Conservation (phyloP, 2,329 filamentous ascomycete genomes). For the Hypoxylon sp. region DNA sequence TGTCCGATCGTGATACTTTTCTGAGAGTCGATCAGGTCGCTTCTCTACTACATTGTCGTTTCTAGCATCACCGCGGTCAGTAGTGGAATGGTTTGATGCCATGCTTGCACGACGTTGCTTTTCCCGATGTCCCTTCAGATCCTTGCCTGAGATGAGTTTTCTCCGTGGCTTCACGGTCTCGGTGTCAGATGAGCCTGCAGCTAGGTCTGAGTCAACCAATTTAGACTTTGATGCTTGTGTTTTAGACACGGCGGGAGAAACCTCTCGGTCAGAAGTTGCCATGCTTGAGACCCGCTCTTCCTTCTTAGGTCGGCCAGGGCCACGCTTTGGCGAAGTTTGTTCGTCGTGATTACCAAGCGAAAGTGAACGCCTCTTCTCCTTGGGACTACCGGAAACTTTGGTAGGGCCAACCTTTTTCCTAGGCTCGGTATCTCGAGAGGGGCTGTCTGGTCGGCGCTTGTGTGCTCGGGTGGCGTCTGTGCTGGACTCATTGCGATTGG, state of each 20-base stretch:
- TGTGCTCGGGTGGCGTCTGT: constrained; percentile 58
- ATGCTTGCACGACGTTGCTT: constrained; percentile 71
- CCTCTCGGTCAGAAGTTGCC: constrained; percentile 66
- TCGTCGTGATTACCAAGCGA: constrained; percentile 63
- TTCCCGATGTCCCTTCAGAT: constrained; percentile 70
- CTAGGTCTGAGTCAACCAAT: constrained; percentile 67
- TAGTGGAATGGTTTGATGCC: constrained; percentile 67
- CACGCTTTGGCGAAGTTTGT: constrained; percentile 63
- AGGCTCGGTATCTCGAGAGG: constrained; percentile 60
- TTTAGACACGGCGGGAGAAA: constrained; percentile 64
- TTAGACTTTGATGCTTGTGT: constrained; percentile 62
- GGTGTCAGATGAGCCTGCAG: constrained; percentile 67
- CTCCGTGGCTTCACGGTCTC: constrained; percentile 71
- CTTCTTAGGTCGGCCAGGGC: constrained; percentile 67
- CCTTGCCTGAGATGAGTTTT: constrained; percentile 74
- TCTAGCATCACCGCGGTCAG: constrained; percentile 65
- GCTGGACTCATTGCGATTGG: constrained; percentile 59
- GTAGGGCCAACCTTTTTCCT: constrained; percentile 58
- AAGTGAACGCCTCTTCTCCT: constrained; percentile 63
- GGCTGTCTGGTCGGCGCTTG: constrained; percentile 65
- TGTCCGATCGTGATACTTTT: constrained; percentile 71
- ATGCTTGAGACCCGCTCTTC: constrained; percentile 65
- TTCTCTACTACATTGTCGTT: constrained; percentile 65
- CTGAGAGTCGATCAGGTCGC: constrained; percentile 59
- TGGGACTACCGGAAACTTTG: constrained; percentile 59